These are phyloP conservation scores for Penicillium polonicum DNA, from an alignment of 2,329 filamentous ascomycete species.

Conservation along the genomic window DNA sequence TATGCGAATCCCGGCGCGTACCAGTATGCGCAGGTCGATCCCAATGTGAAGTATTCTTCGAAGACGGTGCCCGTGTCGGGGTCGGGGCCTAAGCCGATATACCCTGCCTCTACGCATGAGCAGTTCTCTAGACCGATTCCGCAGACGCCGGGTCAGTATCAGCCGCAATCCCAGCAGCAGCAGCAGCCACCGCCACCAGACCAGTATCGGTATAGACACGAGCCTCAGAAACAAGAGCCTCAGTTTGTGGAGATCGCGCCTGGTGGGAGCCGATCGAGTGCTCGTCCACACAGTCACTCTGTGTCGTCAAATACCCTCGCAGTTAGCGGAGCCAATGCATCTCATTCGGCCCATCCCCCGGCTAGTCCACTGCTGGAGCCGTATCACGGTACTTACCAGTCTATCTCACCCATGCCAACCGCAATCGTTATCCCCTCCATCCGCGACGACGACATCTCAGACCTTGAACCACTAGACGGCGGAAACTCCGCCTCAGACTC, in stretches of 20 bases:
- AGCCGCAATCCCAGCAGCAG: conserved; percentile 3
- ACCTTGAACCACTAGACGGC: conserved; percentile 48
- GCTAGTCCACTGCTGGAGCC: conserved; percentile 85
- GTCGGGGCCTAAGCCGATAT: conserved; percentile 12
- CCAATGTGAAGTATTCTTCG: conserved; percentile 41
- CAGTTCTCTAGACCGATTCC: conserved; percentile 27
- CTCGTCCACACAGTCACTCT: conserved; percentile 36
- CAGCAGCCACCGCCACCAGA: not conserved
- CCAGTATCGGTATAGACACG: conserved; percentile 16
- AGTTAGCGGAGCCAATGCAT: conserved; percentile 30
- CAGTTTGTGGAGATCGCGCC: conserved; percentile 39
- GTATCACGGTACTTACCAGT: conserved; percentile 91
- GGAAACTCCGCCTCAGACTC: conserved; percentile 26
- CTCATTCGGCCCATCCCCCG: conserved; percentile 54
- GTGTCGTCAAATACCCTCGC: conserved; percentile 42
- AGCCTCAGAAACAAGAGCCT: conserved; percentile 32
- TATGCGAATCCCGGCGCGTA: conserved; percentile 37
- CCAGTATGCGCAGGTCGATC: conserved; percentile 43
- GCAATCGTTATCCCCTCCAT: conserved; percentile 63
- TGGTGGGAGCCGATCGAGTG: conserved; percentile 22
- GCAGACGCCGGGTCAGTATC: not conserved
- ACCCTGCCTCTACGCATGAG: conserved; percentile 26
- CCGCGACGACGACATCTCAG: conserved; percentile 54
- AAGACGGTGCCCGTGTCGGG: conserved; percentile 15
- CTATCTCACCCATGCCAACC: conserved; percentile 90